Conservation (phyloP, 2,329 filamentous ascomycete genomes). For the Eurotiales sp. region DNA sequence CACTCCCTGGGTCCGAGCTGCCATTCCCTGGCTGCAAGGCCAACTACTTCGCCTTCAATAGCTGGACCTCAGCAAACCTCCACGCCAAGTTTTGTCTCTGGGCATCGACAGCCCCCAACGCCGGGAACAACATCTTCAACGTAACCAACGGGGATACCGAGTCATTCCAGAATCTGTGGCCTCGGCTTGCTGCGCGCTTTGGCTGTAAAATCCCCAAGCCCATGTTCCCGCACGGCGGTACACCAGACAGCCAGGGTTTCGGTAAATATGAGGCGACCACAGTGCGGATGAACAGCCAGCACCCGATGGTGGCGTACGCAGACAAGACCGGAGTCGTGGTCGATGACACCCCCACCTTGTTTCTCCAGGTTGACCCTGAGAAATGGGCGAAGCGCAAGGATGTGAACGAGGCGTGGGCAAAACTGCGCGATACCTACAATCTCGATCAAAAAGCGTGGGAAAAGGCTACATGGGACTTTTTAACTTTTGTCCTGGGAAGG, state of each 20-base stretch:
- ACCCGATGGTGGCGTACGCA: conserved; percentile 23
- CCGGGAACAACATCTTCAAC: conserved; percentile 41
- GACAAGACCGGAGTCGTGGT: conserved; percentile 23
- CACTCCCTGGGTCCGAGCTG: conserved; percentile 27
- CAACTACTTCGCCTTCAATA: conserved; percentile 33
- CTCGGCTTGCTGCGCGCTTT: conserved; percentile 35
- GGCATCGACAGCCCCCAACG: conserved; percentile 21
- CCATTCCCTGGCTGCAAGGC: conserved; percentile 31
- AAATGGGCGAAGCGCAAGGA: conserved; percentile 41
- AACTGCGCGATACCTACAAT: conserved; percentile 30
- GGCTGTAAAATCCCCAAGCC: conserved; percentile 26
- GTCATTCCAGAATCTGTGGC: conserved; percentile 41
- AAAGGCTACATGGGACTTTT: conserved; percentile 45
- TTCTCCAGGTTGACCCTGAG: conserved; percentile 33
- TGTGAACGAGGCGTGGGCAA: conserved; percentile 38
- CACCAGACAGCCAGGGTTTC: not conserved
- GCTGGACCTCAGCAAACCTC: conserved; percentile 29
- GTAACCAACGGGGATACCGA: conserved; percentile 35
- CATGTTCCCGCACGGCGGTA: conserved; percentile 22
- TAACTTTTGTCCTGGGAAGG: conserved; percentile 43
- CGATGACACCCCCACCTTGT: conserved; percentile 16
- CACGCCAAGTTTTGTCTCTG: conserved; percentile 38
- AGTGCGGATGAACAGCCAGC: conserved; percentile 16
- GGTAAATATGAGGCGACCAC: conserved; percentile 15
- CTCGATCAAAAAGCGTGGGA: conserved; percentile 39